Evolutionary conservation across 192 early-diverging fungal species (phyloP).

Genomic region (Coemansia sp.): DNA sequence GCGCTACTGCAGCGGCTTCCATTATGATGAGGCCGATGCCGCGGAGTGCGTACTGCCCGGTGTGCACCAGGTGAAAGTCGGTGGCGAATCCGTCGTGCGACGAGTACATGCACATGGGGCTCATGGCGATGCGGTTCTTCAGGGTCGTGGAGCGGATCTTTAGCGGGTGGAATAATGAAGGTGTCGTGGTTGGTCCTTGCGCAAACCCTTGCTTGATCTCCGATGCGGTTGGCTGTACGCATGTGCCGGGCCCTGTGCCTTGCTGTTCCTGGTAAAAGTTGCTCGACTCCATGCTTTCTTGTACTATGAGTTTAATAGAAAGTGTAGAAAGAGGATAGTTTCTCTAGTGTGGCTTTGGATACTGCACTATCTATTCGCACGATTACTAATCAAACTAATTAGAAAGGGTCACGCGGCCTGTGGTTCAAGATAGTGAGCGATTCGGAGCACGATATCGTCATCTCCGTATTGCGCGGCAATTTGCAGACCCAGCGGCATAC

Average conservation of each 20-base stretch:
- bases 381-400: not conserved
- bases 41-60: conserved; percentile 68
- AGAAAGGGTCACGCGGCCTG: not conserved
- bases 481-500: conserved; percentile 80
- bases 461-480: conserved; percentile 83
- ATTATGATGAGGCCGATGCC: conserved; percentile 79
- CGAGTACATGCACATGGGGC: conserved; percentile 86
- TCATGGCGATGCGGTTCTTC: conserved; percentile 74
- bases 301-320: not conserved
- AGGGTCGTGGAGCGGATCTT: conserved; percentile 64
- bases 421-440: conserved; percentile 10
- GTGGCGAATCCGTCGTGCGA: conserved; percentile 64
- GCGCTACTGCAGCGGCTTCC: conserved; percentile 73
- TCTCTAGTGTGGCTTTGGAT: not conserved
- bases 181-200: conserved; percentile 11
- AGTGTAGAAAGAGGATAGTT: no score
- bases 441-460: conserved; percentile 56
- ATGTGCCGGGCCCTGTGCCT: conserved; percentile 29
- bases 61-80: conserved; percentile 66
- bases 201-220: conserved; percentile 42
- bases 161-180: conserved; percentile 68
- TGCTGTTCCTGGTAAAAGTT: conserved; percentile 38
- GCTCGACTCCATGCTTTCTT: conserved; percentile 7
- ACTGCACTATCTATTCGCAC: not conserved
- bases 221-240: conserved; percentile 32